These are phyloP conservation scores for Lodderomyces margitis DNA, from an alignment of 1,139 yeast genomes.

Conservation along the genomic window DNA sequence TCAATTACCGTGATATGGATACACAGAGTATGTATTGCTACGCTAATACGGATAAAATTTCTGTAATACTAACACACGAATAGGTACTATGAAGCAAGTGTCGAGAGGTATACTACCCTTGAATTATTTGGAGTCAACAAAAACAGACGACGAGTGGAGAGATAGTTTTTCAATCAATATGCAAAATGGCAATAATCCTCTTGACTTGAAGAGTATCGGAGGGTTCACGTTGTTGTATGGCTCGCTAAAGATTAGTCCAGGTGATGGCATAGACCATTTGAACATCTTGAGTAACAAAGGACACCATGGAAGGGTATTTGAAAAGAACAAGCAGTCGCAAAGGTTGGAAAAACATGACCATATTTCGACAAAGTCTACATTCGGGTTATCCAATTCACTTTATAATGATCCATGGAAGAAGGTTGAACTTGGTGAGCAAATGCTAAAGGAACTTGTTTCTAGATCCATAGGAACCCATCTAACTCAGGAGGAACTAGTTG, in stretches of 20 bases:
- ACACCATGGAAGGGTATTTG: conserved; percentile 35
- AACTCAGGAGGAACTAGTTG: conserved; percentile 44
- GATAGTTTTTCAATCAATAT: conserved; percentile 28
- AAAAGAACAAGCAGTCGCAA: conserved; percentile 5
- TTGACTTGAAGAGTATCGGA: conserved; percentile 55
- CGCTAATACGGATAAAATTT: not conserved
- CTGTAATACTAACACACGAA: not conserved
- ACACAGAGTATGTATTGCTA: conserved; percentile 21
- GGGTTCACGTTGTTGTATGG: conserved; percentile 88
- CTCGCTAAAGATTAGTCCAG: conserved; percentile 30
- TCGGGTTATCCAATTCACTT: conserved; percentile 65
- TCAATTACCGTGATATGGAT: conserved; percentile 60
- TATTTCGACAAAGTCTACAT: conserved; percentile 25
- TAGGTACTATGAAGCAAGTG: conserved; percentile 36
- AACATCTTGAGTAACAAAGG: conserved; percentile 54
- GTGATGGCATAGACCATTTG: conserved; percentile 32
- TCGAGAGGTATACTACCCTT: conserved; percentile 76
- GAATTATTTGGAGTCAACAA: conserved; percentile 46
- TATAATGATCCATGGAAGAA: conserved; percentile 73
- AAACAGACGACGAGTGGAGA: conserved; percentile 49
- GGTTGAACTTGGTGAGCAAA: conserved; percentile 49
- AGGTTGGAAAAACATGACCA: conserved; percentile 5
- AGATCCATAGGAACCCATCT: conserved; percentile 22
- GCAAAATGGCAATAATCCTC: conserved; percentile 19
- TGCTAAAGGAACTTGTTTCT: conserved; percentile 40